Conservation (phyloP, 2,329 filamentous ascomycete species). For the Thelonectria discophora region DNA sequence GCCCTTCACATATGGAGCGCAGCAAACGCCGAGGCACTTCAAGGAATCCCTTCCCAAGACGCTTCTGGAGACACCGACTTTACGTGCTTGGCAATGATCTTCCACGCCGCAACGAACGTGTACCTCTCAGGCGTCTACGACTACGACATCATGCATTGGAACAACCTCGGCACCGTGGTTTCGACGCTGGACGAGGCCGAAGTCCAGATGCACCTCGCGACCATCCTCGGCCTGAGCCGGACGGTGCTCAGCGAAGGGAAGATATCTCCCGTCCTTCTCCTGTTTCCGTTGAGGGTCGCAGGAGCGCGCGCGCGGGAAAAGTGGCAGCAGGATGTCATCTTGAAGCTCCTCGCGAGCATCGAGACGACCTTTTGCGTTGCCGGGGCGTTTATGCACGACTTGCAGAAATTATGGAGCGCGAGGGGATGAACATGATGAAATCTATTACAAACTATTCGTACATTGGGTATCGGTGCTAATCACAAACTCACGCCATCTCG, state of each 20-base stretch:
- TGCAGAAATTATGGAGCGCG: slow-evolving; percentile 35
- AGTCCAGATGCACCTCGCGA: slow-evolving; percentile 36
- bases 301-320: slow-evolving; percentile 42
- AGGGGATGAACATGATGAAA: background rate
- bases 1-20: slow-evolving; percentile 28
- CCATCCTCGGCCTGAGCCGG: slow-evolving; percentile 37
- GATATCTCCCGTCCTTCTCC: slow-evolving; percentile 45
- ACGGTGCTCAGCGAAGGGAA: slow-evolving; percentile 30
- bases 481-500: background rate
- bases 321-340: slow-evolving; percentile 37
- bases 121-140: slow-evolving; percentile 51
- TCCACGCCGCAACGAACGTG: slow-evolving; percentile 47
- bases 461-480: background rate
- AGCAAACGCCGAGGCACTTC: rapidly evolving
- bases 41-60: rapidly evolving
- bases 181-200: slow-evolving; percentile 35
- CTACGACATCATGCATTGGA: slow-evolving; percentile 47
- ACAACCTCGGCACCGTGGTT: slow-evolving; percentile 29
- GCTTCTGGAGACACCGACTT: slow-evolving; percentile 24
- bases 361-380: slow-evolving; percentile 42
- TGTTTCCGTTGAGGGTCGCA: slow-evolving; percentile 49
- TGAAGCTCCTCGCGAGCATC: slow-evolving; percentile 30
- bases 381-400: slow-evolving; percentile 35
- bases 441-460: slow-evolving; percentile 2
- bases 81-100: slow-evolving; percentile 35